Conservation (phyloP, 148 eudicot genomes). For the Simmondsia chinensis region DNA sequence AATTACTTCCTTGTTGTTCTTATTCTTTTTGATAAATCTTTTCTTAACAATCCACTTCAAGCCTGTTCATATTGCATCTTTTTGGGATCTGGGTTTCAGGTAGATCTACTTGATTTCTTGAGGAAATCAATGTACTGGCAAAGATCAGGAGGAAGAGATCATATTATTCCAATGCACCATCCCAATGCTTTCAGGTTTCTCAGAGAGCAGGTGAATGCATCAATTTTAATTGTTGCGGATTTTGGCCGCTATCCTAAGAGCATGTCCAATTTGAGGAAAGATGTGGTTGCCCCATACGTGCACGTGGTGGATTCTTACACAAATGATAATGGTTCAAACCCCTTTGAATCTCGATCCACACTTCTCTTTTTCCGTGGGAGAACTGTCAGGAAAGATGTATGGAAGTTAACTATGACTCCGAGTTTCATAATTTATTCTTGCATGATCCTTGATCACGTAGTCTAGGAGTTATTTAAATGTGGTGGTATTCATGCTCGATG, state of each 20-base stretch:
- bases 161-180: constrained; percentile 95
- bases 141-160: constrained; percentile 82
- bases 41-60: too few species aligned
- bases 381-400: constrained; percentile 84
- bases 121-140: constrained; percentile 72
- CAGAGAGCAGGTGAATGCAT: constrained; percentile 73
- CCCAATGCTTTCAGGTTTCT: constrained; percentile 93
- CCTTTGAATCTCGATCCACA: constrained; percentile 64
- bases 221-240: constrained; percentile 92
- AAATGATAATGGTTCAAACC: constrained; percentile 45
- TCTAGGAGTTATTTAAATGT: too few species aligned
- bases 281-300: constrained; percentile 90
- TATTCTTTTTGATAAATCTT: too few species aligned
- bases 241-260: constrained; percentile 65
- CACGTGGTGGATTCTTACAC: constrained; percentile 77
- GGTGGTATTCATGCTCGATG: too few species aligned
- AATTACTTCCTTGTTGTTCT: too few species aligned
- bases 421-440: too few species aligned
- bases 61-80: constrained; percentile 17
- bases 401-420: too few species aligned
- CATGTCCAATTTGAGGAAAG: constrained; percentile 78
- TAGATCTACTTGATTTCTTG: constrained; percentile 53
- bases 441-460: too few species aligned
- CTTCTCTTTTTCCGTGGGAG: constrained; percentile 92
- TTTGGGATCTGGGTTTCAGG: constrained; percentile 55